Evolutionary conservation across 1,284 basidiomycete species (phyloP).

Genomic region (Phaffia rhodozyma): DNA sequence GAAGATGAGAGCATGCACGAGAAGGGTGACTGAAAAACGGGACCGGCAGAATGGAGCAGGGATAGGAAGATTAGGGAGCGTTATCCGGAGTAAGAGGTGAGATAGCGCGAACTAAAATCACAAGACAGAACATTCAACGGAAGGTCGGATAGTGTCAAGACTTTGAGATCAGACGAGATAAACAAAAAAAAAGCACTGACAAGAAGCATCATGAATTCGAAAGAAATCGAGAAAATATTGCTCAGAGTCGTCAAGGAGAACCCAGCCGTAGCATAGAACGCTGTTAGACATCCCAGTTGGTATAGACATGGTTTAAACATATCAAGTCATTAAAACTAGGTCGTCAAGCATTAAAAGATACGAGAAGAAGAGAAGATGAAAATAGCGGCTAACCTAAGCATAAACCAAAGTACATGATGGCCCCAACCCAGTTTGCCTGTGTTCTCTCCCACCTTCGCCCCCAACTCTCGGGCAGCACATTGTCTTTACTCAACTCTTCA

Average conservation of each 20-base stretch:
- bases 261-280: conserved; percentile 26
- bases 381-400: conserved; percentile 17
- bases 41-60: conserved; percentile 13
- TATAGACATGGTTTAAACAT: too few relatives aligned
- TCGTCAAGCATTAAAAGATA: not conserved
- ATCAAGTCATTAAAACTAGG: too few relatives aligned
- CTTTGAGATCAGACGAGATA: not conserved
- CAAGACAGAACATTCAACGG: conserved; percentile 26
- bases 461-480: conserved; percentile 25
- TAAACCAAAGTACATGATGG: conserved; percentile 24
- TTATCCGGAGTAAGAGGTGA: conserved; percentile 22
- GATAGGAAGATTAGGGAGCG: conserved; percentile 20
- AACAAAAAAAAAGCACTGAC: not conserved
- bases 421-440: conserved; percentile 23
- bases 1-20: conserved; percentile 18
- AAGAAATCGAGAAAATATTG: conserved; percentile 24
- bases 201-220: conserved; percentile 12
- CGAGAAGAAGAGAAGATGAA: not conserved
- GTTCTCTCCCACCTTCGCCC: conserved; percentile 22
- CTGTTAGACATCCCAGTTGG: not conserved
- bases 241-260: conserved; percentile 22
- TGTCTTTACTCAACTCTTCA: conserved; percentile 21
- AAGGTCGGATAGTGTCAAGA: conserved; percentile 13
- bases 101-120: conserved; percentile 21
- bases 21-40: conserved; percentile 21